A percentile compares a stretch with the other conserved stretches of the same genome.
phyloP scores from a whole-genome alignment of 805 yeast genomes.

The Kockiozyma suomiensis region DNA sequence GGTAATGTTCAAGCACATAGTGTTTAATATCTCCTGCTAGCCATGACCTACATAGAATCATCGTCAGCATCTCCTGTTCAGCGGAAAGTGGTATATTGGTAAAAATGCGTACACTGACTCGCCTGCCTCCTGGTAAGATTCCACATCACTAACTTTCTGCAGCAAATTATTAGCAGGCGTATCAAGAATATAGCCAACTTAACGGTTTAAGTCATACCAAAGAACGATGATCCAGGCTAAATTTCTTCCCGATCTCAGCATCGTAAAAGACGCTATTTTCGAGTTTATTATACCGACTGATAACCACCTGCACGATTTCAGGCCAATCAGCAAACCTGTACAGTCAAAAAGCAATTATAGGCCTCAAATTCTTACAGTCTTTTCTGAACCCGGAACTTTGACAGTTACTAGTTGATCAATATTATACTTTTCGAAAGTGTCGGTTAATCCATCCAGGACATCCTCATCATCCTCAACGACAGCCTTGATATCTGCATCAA shows the following conservation, averaged over 20 bases:
- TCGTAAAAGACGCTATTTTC: constrained; percentile 57
- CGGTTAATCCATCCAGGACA: constrained; percentile 39
- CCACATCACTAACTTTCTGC: constrained; percentile 56
- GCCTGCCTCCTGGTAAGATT: constrained; percentile 42
- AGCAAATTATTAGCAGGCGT: constrained; percentile 35
- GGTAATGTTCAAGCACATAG: constrained; percentile 70
- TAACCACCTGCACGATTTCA: constrained; percentile 41
- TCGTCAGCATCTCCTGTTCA: background rate
- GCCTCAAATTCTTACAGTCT: constrained; percentile 16
- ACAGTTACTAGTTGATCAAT: constrained; percentile 46
- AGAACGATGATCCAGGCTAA: constrained; percentile 58
- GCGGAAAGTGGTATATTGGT: constrained; percentile 18
- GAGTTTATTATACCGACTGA: constrained; percentile 54
- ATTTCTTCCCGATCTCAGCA: constrained; percentile 50
- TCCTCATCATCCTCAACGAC: constrained; percentile 48
- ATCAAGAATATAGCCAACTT: background rate
- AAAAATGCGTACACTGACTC: constrained; percentile 13
- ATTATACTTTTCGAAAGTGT: constrained; percentile 49
- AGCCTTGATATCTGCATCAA: constrained; percentile 46
- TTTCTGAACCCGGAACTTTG: constrained; percentile 39
- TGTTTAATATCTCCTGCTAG: constrained; percentile 42
- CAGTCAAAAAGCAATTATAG: background rate
- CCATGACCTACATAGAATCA: constrained; percentile 37
- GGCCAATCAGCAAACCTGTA: background rate
- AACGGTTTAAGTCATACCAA: constrained; percentile 23